Percentiles rank a stretch among this genome's conserved stretches.
Evolutionary conservation across 2,329 filamentous ascomycete genomes (phyloP).

Genomic region (Colletotrichum tabaci): DNA sequence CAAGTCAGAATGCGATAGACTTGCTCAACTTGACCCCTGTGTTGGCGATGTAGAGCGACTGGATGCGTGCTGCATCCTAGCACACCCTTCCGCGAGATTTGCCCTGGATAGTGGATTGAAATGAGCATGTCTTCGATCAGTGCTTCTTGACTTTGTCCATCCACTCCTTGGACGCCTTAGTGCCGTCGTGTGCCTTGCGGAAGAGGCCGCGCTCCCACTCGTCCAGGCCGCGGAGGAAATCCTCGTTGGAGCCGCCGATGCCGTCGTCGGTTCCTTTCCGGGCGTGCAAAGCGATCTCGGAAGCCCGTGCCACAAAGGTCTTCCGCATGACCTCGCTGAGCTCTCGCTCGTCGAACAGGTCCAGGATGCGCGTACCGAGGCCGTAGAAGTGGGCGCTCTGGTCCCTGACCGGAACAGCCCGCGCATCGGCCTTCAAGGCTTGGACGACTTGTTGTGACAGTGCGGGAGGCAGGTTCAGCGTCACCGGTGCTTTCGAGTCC

Average conservation of each 20-base stretch:
- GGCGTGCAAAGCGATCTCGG: slow-evolving; percentile 89
- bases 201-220: slow-evolving; percentile 89
- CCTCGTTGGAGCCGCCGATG: slow-evolving; percentile 75
- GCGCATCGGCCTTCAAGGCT: slow-evolving; percentile 90
- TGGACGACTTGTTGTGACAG: slow-evolving; percentile 87
- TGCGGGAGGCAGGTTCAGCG: slow-evolving; percentile 84
- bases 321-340: slow-evolving; percentile 82
- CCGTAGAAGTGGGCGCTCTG: slow-evolving; percentile 91
- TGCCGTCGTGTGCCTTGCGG: slow-evolving; percentile 80
- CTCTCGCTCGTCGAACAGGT: slow-evolving; percentile 86
- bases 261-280: slow-evolving; percentile 83
- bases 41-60: no score
- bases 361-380: slow-evolving; percentile 86
- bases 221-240: slow-evolving; percentile 90
- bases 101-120: not conserved
- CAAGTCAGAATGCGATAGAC: not conserved
- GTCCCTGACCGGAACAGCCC: slow-evolving; percentile 85
- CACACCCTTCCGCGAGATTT: not conserved
- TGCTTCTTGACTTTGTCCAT: slow-evolving; percentile 69
- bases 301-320: slow-evolving; percentile 86
- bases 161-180: slow-evolving; percentile 80
- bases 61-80: not conserved
- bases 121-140: slow-evolving; percentile 42
- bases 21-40: not conserved
- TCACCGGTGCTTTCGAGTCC: slow-evolving; percentile 74